Evolutionary conservation across 495 filamentous ascomycete genomes (phyloP).

Genomic region (Penicillium bialowiezense): DNA sequence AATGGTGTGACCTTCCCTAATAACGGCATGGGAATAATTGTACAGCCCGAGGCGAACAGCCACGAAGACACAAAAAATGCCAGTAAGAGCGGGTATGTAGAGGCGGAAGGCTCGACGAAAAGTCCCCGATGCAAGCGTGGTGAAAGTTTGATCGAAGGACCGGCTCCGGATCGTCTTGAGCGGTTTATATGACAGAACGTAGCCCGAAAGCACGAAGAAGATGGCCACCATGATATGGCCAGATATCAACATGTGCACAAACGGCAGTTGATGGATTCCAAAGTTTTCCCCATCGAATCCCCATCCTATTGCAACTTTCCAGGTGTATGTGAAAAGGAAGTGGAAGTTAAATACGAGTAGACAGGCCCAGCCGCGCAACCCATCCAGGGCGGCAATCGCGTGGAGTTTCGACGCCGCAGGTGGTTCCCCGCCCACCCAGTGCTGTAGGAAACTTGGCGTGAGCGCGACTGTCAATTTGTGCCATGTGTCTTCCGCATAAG

Average conservation of each 20-base stretch:
- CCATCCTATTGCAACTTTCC: conserved; percentile 46
- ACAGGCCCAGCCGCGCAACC: conserved; percentile 50
- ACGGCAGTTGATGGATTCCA: conserved; percentile 59
- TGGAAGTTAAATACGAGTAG: conserved; percentile 55
- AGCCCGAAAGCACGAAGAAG: conserved; percentile 73
- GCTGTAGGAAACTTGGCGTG: conserved; percentile 42
- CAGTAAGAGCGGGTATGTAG: conserved; percentile 58
- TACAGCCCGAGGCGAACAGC: conserved; percentile 51
- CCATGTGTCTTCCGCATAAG: conserved; percentile 22
- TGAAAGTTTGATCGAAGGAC: conserved; percentile 48
- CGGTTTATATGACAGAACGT: conserved; percentile 64
- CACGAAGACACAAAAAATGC: conserved; percentile 54
- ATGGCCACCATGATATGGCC: conserved; percentile 70
- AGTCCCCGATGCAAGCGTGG: conserved; percentile 54
- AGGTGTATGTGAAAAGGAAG: conserved; percentile 50
- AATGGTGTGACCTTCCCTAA: conserved; percentile 41
- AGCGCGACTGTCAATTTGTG: conserved; percentile 33
- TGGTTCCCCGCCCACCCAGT: conserved; percentile 34
- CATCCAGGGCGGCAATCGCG: conserved; percentile 48
- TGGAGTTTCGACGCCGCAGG: conserved; percentile 32
- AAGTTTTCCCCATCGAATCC: conserved; percentile 50
- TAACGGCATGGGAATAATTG: conserved; percentile 39
- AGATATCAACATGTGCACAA: conserved; percentile 59
- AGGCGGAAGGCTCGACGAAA: conserved; percentile 64
- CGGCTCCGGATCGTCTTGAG: conserved; percentile 56